phyloP scores from a whole-genome alignment of 1,284 basidiomycete species.

The Sporisorium graminicola region DNA sequence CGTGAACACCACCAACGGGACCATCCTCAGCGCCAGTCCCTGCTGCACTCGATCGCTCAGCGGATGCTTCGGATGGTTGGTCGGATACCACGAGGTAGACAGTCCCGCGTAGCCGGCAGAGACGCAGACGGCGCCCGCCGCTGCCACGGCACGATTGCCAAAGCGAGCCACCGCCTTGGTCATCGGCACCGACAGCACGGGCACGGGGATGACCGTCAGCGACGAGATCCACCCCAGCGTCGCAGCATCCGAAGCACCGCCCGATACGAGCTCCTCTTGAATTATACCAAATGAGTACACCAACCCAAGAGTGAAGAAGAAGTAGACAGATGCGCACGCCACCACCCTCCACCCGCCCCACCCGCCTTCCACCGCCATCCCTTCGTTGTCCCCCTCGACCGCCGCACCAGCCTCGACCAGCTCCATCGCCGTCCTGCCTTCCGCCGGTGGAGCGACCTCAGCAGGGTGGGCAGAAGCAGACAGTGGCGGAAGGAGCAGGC shows the following conservation, averaged over 20 bases:
- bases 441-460: background rate
- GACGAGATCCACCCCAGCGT: constrained; percentile 69
- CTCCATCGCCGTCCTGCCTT: constrained; percentile 80
- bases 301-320: constrained; percentile 59
- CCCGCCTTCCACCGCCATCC: constrained; percentile 23
- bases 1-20: constrained; percentile 30
- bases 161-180: constrained; percentile 59
- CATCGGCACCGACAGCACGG: constrained; percentile 65
- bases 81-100: constrained; percentile 51
- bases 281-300: constrained; percentile 69
- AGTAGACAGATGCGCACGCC: constrained; percentile 40
- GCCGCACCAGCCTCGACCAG: constrained; percentile 72
- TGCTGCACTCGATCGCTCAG: constrained; percentile 19
- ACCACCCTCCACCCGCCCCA: constrained; percentile 36
- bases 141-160: constrained; percentile 55
- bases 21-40: constrained; percentile 20
- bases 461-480: background rate
- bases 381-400: constrained; percentile 9
- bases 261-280: constrained; percentile 60
- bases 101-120: constrained; percentile 60
- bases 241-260: constrained; percentile 59
- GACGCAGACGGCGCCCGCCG: constrained; percentile 57
- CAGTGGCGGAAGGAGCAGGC: background rate
- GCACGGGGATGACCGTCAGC: constrained; percentile 56
- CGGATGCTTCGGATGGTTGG: constrained; percentile 12